Conservation (phyloP, 2,329 filamentous ascomycete genomes). For the Elsinoe arachidis region DNA sequence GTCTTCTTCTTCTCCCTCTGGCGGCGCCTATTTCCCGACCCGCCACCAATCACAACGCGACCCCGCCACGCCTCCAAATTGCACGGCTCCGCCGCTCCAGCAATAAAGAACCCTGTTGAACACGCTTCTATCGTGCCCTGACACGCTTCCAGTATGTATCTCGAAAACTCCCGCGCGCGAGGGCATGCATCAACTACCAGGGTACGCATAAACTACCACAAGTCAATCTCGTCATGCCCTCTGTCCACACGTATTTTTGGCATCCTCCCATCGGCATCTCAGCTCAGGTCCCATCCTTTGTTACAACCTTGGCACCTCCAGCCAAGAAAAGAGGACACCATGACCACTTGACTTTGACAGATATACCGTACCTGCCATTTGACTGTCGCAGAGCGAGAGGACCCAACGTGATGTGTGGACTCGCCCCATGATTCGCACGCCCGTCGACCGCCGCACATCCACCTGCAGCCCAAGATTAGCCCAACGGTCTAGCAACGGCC, state of each 20-base stretch:
- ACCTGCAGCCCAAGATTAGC: background rate
- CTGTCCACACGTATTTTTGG: background rate
- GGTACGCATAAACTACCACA: background rate
- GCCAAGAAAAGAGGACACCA: background rate
- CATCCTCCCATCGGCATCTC: background rate
- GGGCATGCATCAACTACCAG: background rate
- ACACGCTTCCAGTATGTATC: conserved; percentile 1
- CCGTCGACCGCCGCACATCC: background rate
- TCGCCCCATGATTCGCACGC: background rate
- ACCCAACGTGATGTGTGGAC: background rate
- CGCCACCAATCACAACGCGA: background rate
- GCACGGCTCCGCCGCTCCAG: background rate
- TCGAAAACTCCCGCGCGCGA: background rate
- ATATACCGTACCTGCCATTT: background rate
- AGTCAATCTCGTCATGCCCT: background rate
- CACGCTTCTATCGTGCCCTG: background rate
- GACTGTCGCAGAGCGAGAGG: background rate
- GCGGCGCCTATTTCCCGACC: background rate
- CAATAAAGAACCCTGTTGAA: too few species aligned
- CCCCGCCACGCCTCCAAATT: conserved; percentile 2
- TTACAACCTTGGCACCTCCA: too few species aligned
- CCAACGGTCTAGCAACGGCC: conserved; percentile 1
- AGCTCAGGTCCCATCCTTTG: background rate
- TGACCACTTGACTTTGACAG: background rate
- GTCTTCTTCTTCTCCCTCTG: background rate